phyloP scores from a whole-genome alignment of 2,329 filamentous ascomycete genomes.

The Penicillium sp. region DNA sequence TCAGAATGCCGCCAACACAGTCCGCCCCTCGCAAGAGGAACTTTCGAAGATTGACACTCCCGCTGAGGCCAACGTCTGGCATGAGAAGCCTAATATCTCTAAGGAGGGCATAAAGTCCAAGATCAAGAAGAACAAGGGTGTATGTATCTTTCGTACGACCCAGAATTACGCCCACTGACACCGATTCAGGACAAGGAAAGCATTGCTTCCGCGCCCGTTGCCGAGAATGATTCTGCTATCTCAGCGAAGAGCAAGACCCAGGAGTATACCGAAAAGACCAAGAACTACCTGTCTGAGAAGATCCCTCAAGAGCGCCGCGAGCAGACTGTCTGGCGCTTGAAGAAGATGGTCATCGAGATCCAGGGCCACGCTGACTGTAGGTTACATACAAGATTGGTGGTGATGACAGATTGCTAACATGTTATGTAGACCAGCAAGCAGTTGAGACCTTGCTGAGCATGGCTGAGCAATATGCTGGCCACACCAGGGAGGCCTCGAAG shows the following conservation, averaged over 20 bases:
- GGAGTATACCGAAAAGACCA: conserved; percentile 49
- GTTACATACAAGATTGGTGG: conserved; percentile 24
- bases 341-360: conserved; percentile 97
- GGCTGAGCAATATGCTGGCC: conserved; percentile 79
- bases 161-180: background rate
- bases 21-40: conserved; percentile 76
- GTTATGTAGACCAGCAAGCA: conserved; percentile 68
- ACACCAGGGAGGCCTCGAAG: conserved; percentile 64
- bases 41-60: conserved; percentile 76
- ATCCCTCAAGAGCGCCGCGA: conserved; percentile 90
- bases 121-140: conserved; percentile 58
- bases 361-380: conserved; percentile 88
- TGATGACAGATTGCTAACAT: background rate
- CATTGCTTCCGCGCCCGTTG: conserved; percentile 45
- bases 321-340: conserved; percentile 85
- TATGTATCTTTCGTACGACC: conserved; percentile 33
- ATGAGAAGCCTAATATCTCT: conserved; percentile 76
- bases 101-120: conserved; percentile 66
- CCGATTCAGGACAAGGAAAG: conserved; percentile 52
- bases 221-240: conserved; percentile 53
- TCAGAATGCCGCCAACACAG: conserved; percentile 68
- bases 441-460: conserved; percentile 81
- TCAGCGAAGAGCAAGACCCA: conserved; percentile 49
- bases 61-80: conserved; percentile 90
- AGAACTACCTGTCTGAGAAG: conserved; percentile 79